Base-by-base conservation (phyloP, 2,329 filamentous ascomycete genomes). In the Pseudocercospora eumusae region DNA sequence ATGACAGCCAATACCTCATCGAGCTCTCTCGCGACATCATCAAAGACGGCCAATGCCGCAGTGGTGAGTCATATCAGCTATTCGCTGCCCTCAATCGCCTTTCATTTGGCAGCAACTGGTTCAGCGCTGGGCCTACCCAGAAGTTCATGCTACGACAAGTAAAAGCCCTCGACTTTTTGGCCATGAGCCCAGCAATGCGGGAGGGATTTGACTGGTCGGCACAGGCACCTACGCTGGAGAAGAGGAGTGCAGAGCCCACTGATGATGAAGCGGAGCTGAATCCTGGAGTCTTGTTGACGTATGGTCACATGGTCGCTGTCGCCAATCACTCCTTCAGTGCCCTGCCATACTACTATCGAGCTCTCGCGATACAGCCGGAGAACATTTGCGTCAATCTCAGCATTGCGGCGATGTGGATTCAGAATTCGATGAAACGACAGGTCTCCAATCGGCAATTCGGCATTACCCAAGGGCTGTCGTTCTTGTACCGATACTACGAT, bases 81-180 rank as follows among this genome's bases (percentile, higher is more conserved):
- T 96, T 93, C 74, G 85, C 88, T 28, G 84, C 89, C 21, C 80
- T 95, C n/a, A 90, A 90, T 60, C 85, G 89, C 18, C 80, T 96
- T 7, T 91, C 87, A 71, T 87, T 91, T 57, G 88, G 90, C 13
- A 81, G 86, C 40, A 84, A 87, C 28, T 91, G 89, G 81, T 96
- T 93, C 75, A 88, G 88, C 56, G 88, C 89, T 2, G 90, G 91
- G 0, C 88, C 91, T 0, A 88, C 89, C 20, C 92, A 96, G 75
- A 98, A 98, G 75, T 96, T 91, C 73, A 87, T 98, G 70, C 82
- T 97, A 61, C 88, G 95, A 4, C 92, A 96, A 76, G 91, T 99
- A 77, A 96, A 96, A 75, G 86, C 87, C 3, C 90, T 96, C 80
- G 95, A 99, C 75, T 88, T 84, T 65, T 79, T 81, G 4, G 81